phyloP scores from a whole-genome alignment of 805 yeast genomes.

The Scheffersomyces lignosus region DNA sequence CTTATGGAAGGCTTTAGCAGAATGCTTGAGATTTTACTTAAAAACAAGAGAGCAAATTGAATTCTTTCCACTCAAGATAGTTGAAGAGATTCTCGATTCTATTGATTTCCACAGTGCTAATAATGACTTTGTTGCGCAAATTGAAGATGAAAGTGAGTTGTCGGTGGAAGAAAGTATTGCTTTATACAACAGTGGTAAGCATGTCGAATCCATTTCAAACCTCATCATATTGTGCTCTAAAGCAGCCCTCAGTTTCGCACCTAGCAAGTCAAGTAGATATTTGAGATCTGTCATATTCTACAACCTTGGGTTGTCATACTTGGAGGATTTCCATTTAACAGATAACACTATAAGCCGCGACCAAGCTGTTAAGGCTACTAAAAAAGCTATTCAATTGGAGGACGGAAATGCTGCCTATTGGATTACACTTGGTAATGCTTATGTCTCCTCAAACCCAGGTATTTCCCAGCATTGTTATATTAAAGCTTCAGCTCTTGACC shows the following conservation, averaged over 20 bases:
- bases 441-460: constrained; percentile 60
- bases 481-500: constrained; percentile 70
- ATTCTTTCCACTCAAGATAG: constrained; percentile 44
- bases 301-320: constrained; percentile 70
- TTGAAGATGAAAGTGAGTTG: constrained; percentile 5
- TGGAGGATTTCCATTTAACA: constrained; percentile 38
- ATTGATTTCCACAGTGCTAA: constrained; percentile 12
- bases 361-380: constrained; percentile 56
- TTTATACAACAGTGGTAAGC: constrained; percentile 11
- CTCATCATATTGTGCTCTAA: constrained; percentile 48
- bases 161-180: constrained; percentile 12
- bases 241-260: constrained; percentile 40
- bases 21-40: constrained; percentile 54
- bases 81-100: constrained; percentile 14
- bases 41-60: constrained; percentile 53
- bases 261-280: constrained; percentile 43
- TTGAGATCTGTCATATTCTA: constrained; percentile 56
- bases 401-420: constrained; percentile 70
- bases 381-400: constrained; percentile 71
- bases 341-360: constrained; percentile 34
- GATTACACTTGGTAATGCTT: constrained; percentile 80
- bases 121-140: neutral
- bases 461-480: constrained; percentile 93
- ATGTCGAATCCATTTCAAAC: constrained; percentile 33
- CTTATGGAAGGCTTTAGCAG: constrained; percentile 68